phyloP scores from a whole-genome alignment of 2,329 filamentous ascomycete species.

The Hymenoscyphus fraxineus region DNA sequence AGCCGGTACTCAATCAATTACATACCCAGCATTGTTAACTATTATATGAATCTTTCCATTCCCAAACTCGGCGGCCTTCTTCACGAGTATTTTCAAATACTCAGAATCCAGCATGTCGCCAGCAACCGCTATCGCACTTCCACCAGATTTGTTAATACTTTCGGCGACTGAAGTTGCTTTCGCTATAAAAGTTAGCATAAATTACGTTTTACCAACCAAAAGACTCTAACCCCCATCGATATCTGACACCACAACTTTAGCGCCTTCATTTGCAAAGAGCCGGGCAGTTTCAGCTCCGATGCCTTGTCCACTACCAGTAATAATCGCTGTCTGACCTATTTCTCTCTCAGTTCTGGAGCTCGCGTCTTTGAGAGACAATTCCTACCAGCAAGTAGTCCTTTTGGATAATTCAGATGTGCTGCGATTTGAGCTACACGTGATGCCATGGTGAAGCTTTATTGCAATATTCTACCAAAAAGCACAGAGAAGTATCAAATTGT shows the following conservation, averaged over 20 bases:
- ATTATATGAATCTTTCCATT: constrained; percentile 86
- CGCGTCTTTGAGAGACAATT: no score
- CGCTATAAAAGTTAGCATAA: constrained; percentile 41
- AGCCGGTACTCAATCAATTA: not conserved
- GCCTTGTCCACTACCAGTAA: constrained; percentile 82
- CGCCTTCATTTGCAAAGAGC: constrained; percentile 83
- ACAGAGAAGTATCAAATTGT: not conserved
- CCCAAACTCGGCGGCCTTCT: constrained; percentile 74
- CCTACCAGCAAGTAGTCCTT: constrained; percentile 61
- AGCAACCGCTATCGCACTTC: constrained; percentile 68
- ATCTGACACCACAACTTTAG: constrained; percentile 78
- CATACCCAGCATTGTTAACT: constrained; percentile 76
- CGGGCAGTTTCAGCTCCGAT: constrained; percentile 82
- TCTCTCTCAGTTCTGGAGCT: no score
- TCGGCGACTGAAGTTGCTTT: constrained; percentile 68
- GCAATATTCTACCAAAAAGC: not conserved
- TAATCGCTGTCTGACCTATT: constrained; percentile 73
- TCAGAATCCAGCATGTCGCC: constrained; percentile 72
- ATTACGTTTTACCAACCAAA: not conserved
- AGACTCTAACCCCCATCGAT: constrained; percentile 63
- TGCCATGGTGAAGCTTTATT: constrained; percentile 24
- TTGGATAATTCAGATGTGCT: constrained; percentile 76
- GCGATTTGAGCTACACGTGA: constrained; percentile 67
- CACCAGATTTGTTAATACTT: constrained; percentile 59
- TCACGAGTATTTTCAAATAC: constrained; percentile 70